A percentile compares a stretch with the other conserved stretches of the same genome.
Conservation (phyloP, 495 filamentous ascomycete genomes). For the Penicillium manginii region DNA sequence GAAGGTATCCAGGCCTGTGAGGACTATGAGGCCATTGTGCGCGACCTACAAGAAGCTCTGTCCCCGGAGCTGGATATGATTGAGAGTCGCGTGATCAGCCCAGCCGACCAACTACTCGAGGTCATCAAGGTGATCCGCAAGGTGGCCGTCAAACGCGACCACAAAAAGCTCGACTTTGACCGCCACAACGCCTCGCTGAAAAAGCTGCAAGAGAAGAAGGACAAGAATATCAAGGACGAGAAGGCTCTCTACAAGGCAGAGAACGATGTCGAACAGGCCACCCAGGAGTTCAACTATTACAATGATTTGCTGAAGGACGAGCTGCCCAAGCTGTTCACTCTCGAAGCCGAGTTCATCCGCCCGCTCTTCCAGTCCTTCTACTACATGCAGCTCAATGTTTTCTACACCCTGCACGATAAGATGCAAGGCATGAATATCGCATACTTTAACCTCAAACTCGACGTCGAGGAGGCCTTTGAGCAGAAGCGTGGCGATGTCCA, state of each 20-base stretch:
- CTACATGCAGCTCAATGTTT: constrained; percentile 99
- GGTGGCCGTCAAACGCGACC: constrained; percentile 83
- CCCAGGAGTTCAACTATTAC: constrained; percentile 95
- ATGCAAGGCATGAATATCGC: constrained; percentile 97
- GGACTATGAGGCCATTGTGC: constrained; percentile 91
- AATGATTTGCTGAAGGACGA: constrained; percentile 97
- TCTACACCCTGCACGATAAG: constrained; percentile 96
- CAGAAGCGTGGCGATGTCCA: constrained; percentile 84
- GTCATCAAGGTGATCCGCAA: constrained; percentile 96
- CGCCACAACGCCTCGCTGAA: constrained; percentile 80
- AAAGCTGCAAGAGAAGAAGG: constrained; percentile 97
- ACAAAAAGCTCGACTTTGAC: constrained; percentile 98
- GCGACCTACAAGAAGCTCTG: constrained; percentile 85
- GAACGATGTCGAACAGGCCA: constrained; percentile 86
- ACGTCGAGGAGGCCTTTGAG: constrained; percentile 88
- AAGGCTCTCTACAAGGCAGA: constrained; percentile 97
- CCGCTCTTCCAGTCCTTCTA: constrained; percentile 99
- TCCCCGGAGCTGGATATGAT: constrained; percentile 97
- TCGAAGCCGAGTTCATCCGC: constrained; percentile 97
- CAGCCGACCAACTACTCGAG: constrained; percentile 92
- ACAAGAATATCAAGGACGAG: constrained; percentile 94
- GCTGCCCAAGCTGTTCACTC: constrained; percentile 84
- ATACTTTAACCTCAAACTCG: constrained; percentile 91
- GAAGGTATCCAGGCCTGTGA: constrained; percentile 95
- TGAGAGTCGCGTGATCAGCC: constrained; percentile 84